Conservation (phyloP, 73 alveolate species). For the Effrenium voratum region DNA sequence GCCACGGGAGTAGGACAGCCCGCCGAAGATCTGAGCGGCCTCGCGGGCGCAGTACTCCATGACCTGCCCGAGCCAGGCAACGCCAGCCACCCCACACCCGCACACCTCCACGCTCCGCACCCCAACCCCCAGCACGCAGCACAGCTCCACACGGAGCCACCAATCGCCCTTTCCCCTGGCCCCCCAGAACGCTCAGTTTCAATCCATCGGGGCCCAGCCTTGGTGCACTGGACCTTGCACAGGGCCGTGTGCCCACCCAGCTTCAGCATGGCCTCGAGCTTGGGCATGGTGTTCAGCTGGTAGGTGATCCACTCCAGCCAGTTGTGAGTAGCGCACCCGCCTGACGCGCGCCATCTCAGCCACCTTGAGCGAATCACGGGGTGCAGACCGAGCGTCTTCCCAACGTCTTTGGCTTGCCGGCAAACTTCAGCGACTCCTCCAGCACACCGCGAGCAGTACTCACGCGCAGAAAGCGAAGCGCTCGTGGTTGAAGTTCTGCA, state of each 20-base stretch:
- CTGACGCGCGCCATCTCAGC: slow-evolving; percentile 77
- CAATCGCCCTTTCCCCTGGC: no score
- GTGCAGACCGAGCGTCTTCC: slow-evolving; percentile 56
- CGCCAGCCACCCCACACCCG: no score
- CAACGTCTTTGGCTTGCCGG: slow-evolving; percentile 54
- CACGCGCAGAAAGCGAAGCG: slow-evolving; percentile 78
- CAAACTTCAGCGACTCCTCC: slow-evolving; percentile 19
- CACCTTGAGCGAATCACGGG: slow-evolving; percentile 79
- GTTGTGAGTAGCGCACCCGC: slow-evolving; percentile 59
- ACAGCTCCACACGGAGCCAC: no score
- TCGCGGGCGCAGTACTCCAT: slow-evolving; percentile 66
- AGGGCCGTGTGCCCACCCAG: slow-evolving; percentile 72
- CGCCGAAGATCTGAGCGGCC: slow-evolving; percentile 82
- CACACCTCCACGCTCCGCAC: no score
- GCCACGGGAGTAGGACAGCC: slow-evolving; percentile 46
- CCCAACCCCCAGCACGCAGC: no score
- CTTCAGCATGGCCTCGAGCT: slow-evolving; percentile 57
- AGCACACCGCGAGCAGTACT: slow-evolving; percentile 66
- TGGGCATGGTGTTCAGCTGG: slow-evolving; percentile 85
- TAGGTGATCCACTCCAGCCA: slow-evolving; percentile 64
- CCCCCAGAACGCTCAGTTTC: no score
- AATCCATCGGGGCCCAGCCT: neutral
- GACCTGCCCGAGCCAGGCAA: neutral
- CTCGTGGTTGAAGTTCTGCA: slow-evolving; percentile 86
- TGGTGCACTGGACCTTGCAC: slow-evolving; percentile 66